These are phyloP conservation scores for Opeltia flavorubescens DNA, from an alignment of 495 filamentous ascomycete species.

Conservation along the genomic window DNA sequence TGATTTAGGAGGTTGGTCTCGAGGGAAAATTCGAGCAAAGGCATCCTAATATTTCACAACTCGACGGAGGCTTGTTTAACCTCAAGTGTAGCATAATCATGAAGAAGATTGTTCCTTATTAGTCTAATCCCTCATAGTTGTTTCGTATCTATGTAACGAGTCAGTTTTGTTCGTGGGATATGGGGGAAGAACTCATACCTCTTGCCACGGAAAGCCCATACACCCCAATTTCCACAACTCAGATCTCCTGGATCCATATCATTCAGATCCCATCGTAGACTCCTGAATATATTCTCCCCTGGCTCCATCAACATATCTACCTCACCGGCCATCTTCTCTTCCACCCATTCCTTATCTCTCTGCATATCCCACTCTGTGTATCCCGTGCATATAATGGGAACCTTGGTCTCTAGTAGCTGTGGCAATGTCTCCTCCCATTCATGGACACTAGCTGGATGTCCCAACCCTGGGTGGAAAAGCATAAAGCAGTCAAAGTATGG, in stretches of 20 bases:
- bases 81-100: background rate
- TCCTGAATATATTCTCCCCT: slow-evolving; percentile 87
- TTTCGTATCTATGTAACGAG: slow-evolving; percentile 2
- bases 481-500: slow-evolving; percentile 96
- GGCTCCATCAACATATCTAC: slow-evolving; percentile 86
- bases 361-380: slow-evolving; percentile 94
- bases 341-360: slow-evolving; percentile 78
- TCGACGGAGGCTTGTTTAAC: background rate
- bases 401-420: slow-evolving; percentile 82
- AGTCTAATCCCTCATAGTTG: slow-evolving; percentile 1
- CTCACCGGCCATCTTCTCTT: slow-evolving; percentile 69
- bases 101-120: background rate
- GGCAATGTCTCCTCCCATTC: slow-evolving; percentile 91
- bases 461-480: slow-evolving; percentile 89
- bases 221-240: slow-evolving; percentile 89
- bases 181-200: slow-evolving; percentile 45
- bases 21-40: background rate
- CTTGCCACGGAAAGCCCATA: slow-evolving; percentile 96
- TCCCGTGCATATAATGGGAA: slow-evolving; percentile 82
- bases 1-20: background rate
- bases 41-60: background rate
- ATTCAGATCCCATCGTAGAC: slow-evolving; percentile 92
- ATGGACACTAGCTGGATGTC: slow-evolving; percentile 80
- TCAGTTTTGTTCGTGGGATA: background rate
- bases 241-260: slow-evolving; percentile 90